These are phyloP conservation scores for Geosmithia flava DNA, from an alignment of 2,329 filamentous ascomycete genomes.

Conservation along the genomic window DNA sequence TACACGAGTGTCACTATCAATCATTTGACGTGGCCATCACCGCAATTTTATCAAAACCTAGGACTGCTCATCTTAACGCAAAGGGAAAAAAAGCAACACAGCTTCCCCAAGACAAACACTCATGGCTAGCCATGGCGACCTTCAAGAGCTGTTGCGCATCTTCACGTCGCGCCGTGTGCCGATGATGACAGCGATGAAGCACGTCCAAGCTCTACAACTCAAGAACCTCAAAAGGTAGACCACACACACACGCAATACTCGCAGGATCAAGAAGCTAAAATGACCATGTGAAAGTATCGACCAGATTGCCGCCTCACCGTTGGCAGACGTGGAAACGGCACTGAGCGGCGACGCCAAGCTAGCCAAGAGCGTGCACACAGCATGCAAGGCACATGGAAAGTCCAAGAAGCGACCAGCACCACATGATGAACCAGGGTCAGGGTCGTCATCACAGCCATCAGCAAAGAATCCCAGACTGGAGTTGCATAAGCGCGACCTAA, in stretches of 20 bases:
- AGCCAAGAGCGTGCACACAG: slow-evolving; percentile 36
- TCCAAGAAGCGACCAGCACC: slow-evolving; percentile 15
- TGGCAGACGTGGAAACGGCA: slow-evolving; percentile 29
- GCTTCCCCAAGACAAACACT: not conserved
- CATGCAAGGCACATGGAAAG: slow-evolving; percentile 41
- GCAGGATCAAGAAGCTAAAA: not conserved
- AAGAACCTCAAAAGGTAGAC: slow-evolving; percentile 43
- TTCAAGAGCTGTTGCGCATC: slow-evolving; percentile 49
- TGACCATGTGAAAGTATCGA: slow-evolving; percentile 26
- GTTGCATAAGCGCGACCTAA: slow-evolving; percentile 18
- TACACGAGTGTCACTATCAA: too few relatives aligned
- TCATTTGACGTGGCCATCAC: too few relatives aligned
- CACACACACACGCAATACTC: slow-evolving; percentile 3
- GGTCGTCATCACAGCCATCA: too few relatives aligned
- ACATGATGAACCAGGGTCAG: slow-evolving; percentile 5
- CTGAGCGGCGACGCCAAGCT: slow-evolving; percentile 32
- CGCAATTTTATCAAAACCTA: too few relatives aligned
- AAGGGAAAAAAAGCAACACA: not conserved
- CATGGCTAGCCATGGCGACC: slow-evolving; percentile 45
- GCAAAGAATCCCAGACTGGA: slow-evolving; percentile 20
- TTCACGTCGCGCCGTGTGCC: slow-evolving; percentile 45
- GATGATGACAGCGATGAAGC: slow-evolving; percentile 45
- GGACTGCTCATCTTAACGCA: too few relatives aligned
- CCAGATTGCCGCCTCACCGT: slow-evolving; percentile 38
- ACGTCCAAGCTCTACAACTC: slow-evolving; percentile 43